Evolutionary conservation across 805 yeast genomes (phyloP), one percentile per base, ranked within the genome.

Genomic region (Starmerella floris): DNA sequence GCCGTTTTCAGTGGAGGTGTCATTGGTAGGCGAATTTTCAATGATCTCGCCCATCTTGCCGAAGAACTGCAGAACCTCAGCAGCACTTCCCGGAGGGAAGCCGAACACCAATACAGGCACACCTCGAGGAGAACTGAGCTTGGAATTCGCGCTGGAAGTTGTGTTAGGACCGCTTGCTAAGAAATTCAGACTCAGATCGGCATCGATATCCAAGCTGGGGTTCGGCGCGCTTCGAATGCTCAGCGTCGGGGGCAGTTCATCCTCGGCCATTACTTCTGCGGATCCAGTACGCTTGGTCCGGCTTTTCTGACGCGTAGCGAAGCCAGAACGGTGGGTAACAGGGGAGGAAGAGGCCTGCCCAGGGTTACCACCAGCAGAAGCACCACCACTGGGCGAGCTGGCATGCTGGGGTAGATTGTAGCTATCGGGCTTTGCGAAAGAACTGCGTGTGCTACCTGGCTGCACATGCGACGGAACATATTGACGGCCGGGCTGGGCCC

Each of bases 21-120:
- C 34, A 11, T 16, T 11, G 13, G 21, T 5, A 8, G 34, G 34
- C 22, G 34, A 17, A 54, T 81, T 79, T 51, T 85, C 95, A 43
- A 83, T 59, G 32, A 88, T 76, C 23, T 67, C 69, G 19, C 97
- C 97, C 60, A 79, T 83, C 53, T 79, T 79, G 21, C 76, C 68
- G 55, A 85, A 88, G 59, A 76, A 82, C 40, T 73, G 72, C 30
- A 88, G 68, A 2, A 88, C 73, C 28, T 69, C 69, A 26, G 69
- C 70, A 8, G 93, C 75, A 50, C 77, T 68, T 2, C 75, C 68
- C 54, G 85, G 93, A 1, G 93, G 84, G 58, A 83, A 88, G 1
- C 97, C 97, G 62, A 81, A 84, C 2, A 88, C 83, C 23, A 87
- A 62, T 1, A 88, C 80, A 0, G 94, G 81, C 25, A 30, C 30